Evolutionary conservation across 2,329 filamentous ascomycete species (phyloP).

Genomic region (Septoria petroselini): DNA sequence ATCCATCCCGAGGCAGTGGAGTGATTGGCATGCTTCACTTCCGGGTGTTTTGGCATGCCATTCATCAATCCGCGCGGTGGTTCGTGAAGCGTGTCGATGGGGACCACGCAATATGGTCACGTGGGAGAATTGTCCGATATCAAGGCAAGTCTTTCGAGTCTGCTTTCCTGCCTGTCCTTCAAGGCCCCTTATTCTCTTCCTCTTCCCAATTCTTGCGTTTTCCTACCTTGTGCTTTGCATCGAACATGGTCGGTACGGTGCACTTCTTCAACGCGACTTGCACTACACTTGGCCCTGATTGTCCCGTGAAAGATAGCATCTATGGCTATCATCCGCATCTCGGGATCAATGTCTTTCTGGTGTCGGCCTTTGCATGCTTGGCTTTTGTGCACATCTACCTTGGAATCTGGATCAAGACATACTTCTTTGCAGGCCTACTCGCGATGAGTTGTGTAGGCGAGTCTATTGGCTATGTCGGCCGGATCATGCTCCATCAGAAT

Average conservation of each 20-base stretch:
- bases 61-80: neutral
- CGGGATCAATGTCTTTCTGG: conserved; percentile 1
- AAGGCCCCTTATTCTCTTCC: neutral
- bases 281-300: conserved; percentile 4
- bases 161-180: neutral
- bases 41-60: neutral
- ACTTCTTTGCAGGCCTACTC: conserved; percentile 8
- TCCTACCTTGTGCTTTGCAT: neutral
- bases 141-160: neutral
- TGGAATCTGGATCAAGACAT: conserved; percentile 10
- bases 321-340: conserved; percentile 8
- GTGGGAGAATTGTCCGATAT: neutral
- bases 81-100: neutral
- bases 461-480: conserved; percentile 5
- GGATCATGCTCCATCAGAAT: conserved; percentile 5
- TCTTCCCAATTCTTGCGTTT: neutral
- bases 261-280: conserved; percentile 5
- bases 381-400: conserved; percentile 3
- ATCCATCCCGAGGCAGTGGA: neutral
- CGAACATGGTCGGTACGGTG: conserved; percentile 7
- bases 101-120: too few species aligned
- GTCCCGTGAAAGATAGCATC: conserved; percentile 6
- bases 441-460: conserved; percentile 5
- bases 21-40: conserved; percentile 4
- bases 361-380: conserved; percentile 2